Evolutionary conservation across 352 stramenopile species (phyloP), one percentile per base, ranked within the genome.

Genomic region (Peronospora belbahrii): DNA sequence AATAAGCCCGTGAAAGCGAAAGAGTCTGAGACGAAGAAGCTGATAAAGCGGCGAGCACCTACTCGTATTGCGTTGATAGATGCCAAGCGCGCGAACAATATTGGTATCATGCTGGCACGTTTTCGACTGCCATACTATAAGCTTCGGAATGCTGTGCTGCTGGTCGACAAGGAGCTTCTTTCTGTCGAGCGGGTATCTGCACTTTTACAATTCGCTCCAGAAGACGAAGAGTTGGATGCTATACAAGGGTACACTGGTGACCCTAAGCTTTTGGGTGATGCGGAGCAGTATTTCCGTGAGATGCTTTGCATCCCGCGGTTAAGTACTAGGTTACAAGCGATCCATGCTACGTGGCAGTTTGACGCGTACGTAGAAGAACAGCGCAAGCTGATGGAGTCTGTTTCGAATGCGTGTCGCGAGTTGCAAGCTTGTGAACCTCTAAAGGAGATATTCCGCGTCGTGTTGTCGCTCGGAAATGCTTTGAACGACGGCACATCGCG

Each of bases 321-420:
- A 22, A 55, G 62, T 5, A 85, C 76, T 14, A 74, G 80, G 11
- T 60, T 91, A 13, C 74, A 91, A 48, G 76, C 80, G 8, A 77
- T 91, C 32, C 73, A 88, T 42, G 80, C 80, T 5, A 91, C 76
- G 19, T 88, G 77, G 80, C 80, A 91, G 39, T 88, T 91, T 48
- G 80, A 91, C 39, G 62, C 74, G 6, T 88, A 88, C 46, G 77
- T 88, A 20, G 74, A 85, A 36, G 80, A 91, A 42, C 80, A 91
- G 55, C 62, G 65, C 11, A 70, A 69, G 25, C 45, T 91, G 4
- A 83, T 91, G 63, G 67, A 88, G 39, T 82, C 83, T 6, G 74
- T 98, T 11, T 75, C 69, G 24, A 83, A 82, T 36, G 92, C 94
- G 10, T 98, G 92, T 42, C 60, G 67, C 2, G 88, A 97, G 58